Conservation (phyloP, 805 yeast species). For the Pichia rugopelliculosa region DNA sequence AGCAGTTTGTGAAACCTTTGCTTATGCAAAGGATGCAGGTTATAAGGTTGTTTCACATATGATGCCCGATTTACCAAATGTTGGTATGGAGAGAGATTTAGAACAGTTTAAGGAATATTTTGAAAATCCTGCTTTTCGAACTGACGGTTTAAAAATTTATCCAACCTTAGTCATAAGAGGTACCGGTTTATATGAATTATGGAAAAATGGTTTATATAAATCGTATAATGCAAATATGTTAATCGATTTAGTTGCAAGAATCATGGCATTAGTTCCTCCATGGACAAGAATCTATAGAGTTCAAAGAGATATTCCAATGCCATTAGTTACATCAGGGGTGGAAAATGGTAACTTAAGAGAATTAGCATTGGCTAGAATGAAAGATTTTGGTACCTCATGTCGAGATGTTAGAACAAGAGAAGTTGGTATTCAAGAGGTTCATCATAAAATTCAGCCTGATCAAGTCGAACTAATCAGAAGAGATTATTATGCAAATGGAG, state of each 20-base stretch:
- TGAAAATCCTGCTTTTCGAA: slow-evolving; percentile 93
- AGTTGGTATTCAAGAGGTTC: slow-evolving; percentile 98
- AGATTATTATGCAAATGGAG: slow-evolving; percentile 95
- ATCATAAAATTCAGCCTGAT: slow-evolving; percentile 92
- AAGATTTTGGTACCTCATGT: slow-evolving; percentile 93
- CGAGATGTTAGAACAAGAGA: slow-evolving; percentile 96
- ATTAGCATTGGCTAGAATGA: slow-evolving; percentile 93
- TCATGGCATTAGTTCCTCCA: slow-evolving; percentile 93
- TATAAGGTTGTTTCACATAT: slow-evolving; percentile 96
- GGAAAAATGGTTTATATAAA: slow-evolving; percentile 94
- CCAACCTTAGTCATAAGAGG: slow-evolving; percentile 97
- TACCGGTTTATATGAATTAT: slow-evolving; percentile 91
- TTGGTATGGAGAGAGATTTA: slow-evolving; percentile 96
- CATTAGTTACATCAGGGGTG: slow-evolving; percentile 93
- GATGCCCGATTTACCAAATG: slow-evolving; percentile 99
- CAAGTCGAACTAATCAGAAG: slow-evolving; percentile 93
- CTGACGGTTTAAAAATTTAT: slow-evolving; percentile 92
- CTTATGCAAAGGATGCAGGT: slow-evolving; percentile 95
- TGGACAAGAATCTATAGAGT: slow-evolving; percentile 99
- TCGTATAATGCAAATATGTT: slow-evolving; percentile 92
- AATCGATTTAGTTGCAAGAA: slow-evolving; percentile 91
- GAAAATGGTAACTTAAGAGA: slow-evolving; percentile 96
- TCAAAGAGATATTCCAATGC: slow-evolving; percentile 99
- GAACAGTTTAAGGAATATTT: slow-evolving; percentile 95
- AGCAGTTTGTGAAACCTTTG: slow-evolving; percentile 93